Conservation (phyloP, 1,284 basidiomycete species). For the Heliocybe sulcata region DNA sequence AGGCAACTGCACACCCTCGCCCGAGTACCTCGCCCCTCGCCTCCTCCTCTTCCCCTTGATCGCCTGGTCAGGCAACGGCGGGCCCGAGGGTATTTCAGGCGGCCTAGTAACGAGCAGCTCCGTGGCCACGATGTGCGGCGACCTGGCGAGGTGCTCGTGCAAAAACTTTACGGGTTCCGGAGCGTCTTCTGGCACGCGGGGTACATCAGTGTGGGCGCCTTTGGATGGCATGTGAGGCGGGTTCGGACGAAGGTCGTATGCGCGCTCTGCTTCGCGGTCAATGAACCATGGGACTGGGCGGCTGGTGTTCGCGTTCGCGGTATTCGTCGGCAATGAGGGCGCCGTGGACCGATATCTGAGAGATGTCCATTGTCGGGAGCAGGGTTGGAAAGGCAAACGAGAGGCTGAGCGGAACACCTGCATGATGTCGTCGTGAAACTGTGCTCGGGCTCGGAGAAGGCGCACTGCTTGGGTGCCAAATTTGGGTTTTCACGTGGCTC, state of each 20-base stretch:
- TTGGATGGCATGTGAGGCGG: conserved; percentile 26
- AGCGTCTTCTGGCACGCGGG: conserved; percentile 39
- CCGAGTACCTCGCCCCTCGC: conserved; percentile 58
- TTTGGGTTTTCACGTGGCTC: not conserved
- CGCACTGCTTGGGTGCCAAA: not conserved
- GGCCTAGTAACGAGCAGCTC: conserved; percentile 46
- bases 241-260: conserved; percentile 9
- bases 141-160: conserved; percentile 42
- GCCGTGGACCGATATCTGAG: not conserved
- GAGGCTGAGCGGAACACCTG: not conserved
- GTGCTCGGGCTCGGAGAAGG: not conserved
- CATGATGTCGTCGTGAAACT: not conserved
- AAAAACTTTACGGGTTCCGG: conserved; percentile 40
- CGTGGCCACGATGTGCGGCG: conserved; percentile 56
- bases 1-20: conserved; percentile 49
- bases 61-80: conserved; percentile 39
- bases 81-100: conserved; percentile 38
- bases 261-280: conserved; percentile 25
- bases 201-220: conserved; percentile 11
- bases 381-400: not conserved
- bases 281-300: conserved; percentile 44
- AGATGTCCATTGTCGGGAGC: not conserved
- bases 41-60: conserved; percentile 52
- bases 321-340: not conserved
- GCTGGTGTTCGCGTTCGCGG: not conserved